Evolutionary conservation across 164 flowering plant genomes (phyloP), one percentile per base, ranked within the genome.

Genomic region (Sedum album): DNA sequence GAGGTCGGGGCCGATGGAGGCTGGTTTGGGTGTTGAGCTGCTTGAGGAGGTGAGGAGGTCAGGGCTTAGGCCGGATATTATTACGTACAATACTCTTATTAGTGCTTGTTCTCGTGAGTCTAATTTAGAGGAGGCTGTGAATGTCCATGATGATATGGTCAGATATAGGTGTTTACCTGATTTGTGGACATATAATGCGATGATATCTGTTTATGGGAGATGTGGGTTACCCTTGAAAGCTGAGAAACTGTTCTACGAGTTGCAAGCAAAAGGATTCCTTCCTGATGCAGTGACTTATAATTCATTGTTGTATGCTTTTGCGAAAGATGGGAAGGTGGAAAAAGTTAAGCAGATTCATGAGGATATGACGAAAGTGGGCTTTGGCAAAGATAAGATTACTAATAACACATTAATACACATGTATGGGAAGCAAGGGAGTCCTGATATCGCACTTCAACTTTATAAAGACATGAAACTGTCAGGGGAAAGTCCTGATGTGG

Each of bases 241-340:
- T 7, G 96, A 88, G 74, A 44, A 75, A 55, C 85, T 95, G 11
- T 88, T 90, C 70, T 77, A 74, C 65, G 90, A 88, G 57, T 67
- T 95, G 81, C 84, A 82, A 71, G 66, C 77, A 0, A 90, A 80
- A 71, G 94, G 96, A 20, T 86, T 88, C 68, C 73, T 69, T 31
- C 97, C 99, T 0, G 99, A 95, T 81, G 97, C 96, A 10, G 97
- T 95, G 66, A 85, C 97, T 0, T 91, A 88, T 66, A 95, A 95
- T 78, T 88, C 99, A 31, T 70, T 95, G 70, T 79, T 95, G 18
- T 88, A 87, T 82, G 99, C 97, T 57, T 95, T 84, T 85, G 90
- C 97, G 31, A 85, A 82, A 77, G 96, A 87, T 61, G 90, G 97
- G 41, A 81, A 86, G 75, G 83, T 83, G 33, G 79, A 76, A 49